Evolutionary conservation across 2,329 filamentous ascomycete species (phyloP), one percentile per base, ranked within the genome.

Genomic region (Penicillium sp.): DNA sequence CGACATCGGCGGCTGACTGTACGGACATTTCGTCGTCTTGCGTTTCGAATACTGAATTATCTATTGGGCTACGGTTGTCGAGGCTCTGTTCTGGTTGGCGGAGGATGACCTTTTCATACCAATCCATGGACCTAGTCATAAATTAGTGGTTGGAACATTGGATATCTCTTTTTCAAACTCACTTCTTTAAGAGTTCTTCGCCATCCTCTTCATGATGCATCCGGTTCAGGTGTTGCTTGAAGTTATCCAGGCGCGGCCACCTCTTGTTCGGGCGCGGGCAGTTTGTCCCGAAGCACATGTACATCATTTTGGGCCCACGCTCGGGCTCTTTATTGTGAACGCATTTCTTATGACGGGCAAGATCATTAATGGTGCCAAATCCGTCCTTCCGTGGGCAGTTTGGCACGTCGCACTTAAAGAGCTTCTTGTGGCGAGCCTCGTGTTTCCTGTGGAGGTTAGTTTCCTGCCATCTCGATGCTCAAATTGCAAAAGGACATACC

Each of bases 221-320:
- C 11, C 87, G 83, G 47, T 76, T 78, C 43, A 96, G 80, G 68
- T 97, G 92, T 35, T 88, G 85, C 58, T 87, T 87, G 71, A 96
- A 96, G 67, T 97, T 97, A 72, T 97, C 92, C 48, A 87, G 78
- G 22, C 92, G 84, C 0, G 88, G 88, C 90, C 90, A 96, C 35
- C 81, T 75, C 69, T 95, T 96, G 1, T 77, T 77, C 58, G 79
- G 86, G 25, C 77, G 82, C 25, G 75, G 78, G 65, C 88, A 91
- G 22, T 75, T 66, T 7, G 73, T 73, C 6, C 82, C 75, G 48
- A 78, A 79, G 68, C 89, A 94, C 53, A 79, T 81, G 61, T 82
- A 90, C 37, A 78, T 78, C 57, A 81, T 81, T 42, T 76, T 78
- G 0, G 74, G 76, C 9, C 79, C 79, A 1, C 77, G 75, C 26